Evolutionary conservation across 139 green algal species (phyloP), one percentile per base, ranked within the genome.

Genomic region (Asterochloris erici): DNA sequence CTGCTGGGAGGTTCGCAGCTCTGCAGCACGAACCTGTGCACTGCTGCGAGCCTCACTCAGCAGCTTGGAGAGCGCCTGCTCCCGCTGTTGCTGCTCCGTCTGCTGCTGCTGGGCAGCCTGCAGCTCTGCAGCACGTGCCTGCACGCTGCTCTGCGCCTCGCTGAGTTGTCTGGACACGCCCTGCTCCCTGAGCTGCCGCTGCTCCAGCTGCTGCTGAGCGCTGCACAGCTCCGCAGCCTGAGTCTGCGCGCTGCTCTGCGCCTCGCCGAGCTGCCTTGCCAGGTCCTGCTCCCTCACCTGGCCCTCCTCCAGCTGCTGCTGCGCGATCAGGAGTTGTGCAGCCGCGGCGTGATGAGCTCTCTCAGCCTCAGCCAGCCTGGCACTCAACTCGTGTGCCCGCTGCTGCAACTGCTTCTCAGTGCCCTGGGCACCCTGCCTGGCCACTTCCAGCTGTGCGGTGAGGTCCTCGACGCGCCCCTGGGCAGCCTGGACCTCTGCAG

Each of bases 401-500:
- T 70, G 60, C 9, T 23, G 60, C 16, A 61, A 70, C 24, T 24
- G 68, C 76, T 70, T 62, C 60, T 70, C 68, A n/a, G 60, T 80
- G 23, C 68, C 76, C 23, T 80, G 76, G 24, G 76, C 76, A n/a
- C 68, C 68, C 60, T 80, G 76, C 76, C 68, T 80, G 0, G 76
- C 76, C 13, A n/a, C 76, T 38, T 80, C n/a, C 60, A 80, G 76
- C 28, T 80, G 76, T 10, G 76, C 60, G 23, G 76, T 80, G 54
- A 80, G 76, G 60, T 61, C 60, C 24, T 80, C 38, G 24, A 62
- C 76, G 60, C 68, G 68, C 60, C 68, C 60, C 76, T 70, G 68
- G 0, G 76, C 76, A 14, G 76, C 76, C 38, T 80, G 76, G n/a
- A 80, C 60, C 28, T 80, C 60, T 17, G 76, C 19, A 54, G 76